Percentiles rank a stretch among this genome's conserved stretches.
These are phyloP conservation scores for Podospora didyma DNA, from an alignment of 495 filamentous ascomycete species.

Conservation along the genomic window DNA sequence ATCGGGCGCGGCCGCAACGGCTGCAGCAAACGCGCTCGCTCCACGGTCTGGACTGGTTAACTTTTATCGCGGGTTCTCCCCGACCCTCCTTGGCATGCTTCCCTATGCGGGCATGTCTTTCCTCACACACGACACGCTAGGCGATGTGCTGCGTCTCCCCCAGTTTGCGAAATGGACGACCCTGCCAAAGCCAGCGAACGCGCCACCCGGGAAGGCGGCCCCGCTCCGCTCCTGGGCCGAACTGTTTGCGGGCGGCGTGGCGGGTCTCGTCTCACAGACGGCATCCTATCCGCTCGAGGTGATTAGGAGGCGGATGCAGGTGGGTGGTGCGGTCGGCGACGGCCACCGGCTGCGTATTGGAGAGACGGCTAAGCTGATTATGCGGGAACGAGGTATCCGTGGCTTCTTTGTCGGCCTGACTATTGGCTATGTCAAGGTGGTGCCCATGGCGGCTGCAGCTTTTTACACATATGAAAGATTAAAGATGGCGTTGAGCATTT, in stretches of 20 bases:
- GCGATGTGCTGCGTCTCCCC: conserved; percentile 72
- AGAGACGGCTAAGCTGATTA: conserved; percentile 74
- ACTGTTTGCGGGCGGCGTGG: conserved; percentile 74
- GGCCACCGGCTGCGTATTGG: conserved; percentile 70
- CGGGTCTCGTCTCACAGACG: conserved; percentile 85
- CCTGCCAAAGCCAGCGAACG: conserved; percentile 38
- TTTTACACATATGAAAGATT: conserved; percentile 76
- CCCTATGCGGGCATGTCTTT: conserved; percentile 98
- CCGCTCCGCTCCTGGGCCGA: conserved; percentile 79
- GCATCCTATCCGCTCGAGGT: conserved; percentile 91
- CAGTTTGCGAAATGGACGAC: conserved; percentile 64
- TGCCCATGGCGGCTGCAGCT: conserved; percentile 83
- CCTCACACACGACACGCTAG: conserved; percentile 83
- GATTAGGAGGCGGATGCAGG: conserved; percentile 89
- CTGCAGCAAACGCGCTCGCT: conserved; percentile 33
- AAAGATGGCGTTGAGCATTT: conserved; percentile 72
- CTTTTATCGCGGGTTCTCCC: conserved; percentile 91
- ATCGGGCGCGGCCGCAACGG: conserved; percentile 18
- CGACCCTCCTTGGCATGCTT: conserved; percentile 88
- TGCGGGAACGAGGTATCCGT: conserved; percentile 65
- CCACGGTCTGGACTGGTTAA: conserved; percentile 71
- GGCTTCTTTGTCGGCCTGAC: conserved; percentile 92
- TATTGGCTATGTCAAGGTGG: conserved; percentile 91
- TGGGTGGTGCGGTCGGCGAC: conserved; percentile 89
- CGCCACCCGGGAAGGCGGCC: conserved; percentile 52